Conservation (phyloP, 768 basidiomycete species). For the Lentinula lateritia region DNA sequence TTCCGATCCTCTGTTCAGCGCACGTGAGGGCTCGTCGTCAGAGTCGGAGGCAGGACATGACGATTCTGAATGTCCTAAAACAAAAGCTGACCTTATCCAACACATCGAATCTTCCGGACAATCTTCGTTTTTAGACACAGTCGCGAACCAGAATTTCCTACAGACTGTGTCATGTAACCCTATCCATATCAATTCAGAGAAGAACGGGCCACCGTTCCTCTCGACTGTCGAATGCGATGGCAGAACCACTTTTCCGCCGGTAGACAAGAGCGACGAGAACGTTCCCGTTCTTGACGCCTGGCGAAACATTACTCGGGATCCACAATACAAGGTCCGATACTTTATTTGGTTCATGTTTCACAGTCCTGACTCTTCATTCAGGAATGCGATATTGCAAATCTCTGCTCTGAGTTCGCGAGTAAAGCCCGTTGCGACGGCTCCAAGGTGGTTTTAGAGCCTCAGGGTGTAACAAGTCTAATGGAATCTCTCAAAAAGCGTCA, state of each 20-base stretch:
- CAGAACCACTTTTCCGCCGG: constrained; percentile 57
- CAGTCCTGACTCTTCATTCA: constrained; percentile 19
- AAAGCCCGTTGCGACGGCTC: constrained; percentile 84
- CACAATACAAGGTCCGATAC: constrained; percentile 64
- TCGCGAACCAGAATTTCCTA: constrained; percentile 19
- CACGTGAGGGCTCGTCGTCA: constrained; percentile 16
- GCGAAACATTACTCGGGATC: constrained; percentile 69
- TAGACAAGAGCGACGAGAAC: constrained; percentile 64
- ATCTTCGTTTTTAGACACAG: constrained; percentile 49
- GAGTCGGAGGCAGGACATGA: constrained; percentile 24
- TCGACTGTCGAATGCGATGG: constrained; percentile 63
- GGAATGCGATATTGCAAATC: constrained; percentile 74
- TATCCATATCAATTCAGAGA: constrained; percentile 22
- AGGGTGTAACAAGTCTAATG: constrained; percentile 43
- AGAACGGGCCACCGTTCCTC: constrained; percentile 36
- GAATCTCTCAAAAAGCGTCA: constrained; percentile 25
- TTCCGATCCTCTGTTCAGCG: constrained; percentile 15
- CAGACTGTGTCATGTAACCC: constrained; percentile 11
- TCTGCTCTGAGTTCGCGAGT: constrained; percentile 73
- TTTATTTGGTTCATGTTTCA: background rate
- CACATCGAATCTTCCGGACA: constrained; percentile 49
- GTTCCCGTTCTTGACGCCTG: constrained; percentile 77
- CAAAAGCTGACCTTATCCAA: constrained; percentile 45
- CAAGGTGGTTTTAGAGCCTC: constrained; percentile 70
- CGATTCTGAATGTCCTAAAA: constrained; percentile 42